Conservation (phyloP, 768 basidiomycete species). For the Nevesoporus exiguus region DNA sequence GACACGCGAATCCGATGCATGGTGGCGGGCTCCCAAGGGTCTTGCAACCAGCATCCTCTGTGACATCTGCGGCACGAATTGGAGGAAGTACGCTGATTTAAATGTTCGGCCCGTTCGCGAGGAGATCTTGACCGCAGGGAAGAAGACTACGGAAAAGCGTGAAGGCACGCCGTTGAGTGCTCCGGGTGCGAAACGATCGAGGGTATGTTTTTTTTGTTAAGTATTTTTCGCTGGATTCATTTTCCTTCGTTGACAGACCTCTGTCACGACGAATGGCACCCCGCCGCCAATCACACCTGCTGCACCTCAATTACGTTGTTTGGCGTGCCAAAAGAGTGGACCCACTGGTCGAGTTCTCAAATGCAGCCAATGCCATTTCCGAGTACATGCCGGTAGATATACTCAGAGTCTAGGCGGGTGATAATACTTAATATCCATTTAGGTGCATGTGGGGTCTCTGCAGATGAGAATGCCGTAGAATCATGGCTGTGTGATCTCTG, state of each 20-base stretch:
- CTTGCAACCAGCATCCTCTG: slow-evolving; percentile 77
- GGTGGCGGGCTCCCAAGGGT: slow-evolving; percentile 94
- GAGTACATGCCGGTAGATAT: slow-evolving; percentile 68
- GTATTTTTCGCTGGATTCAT: not conserved
- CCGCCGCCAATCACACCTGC: slow-evolving; percentile 57
- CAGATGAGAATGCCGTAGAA: slow-evolving; percentile 61
- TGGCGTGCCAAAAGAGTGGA: slow-evolving; percentile 71
- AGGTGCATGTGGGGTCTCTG: slow-evolving; percentile 69
- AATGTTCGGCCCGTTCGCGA: slow-evolving; percentile 72
- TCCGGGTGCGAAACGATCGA: slow-evolving; percentile 59
- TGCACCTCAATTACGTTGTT: slow-evolving; percentile 66
- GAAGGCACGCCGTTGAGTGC: slow-evolving; percentile 59
- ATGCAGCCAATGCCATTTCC: slow-evolving; percentile 77
- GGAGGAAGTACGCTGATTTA: slow-evolving; percentile 91
- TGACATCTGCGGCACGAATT: slow-evolving; percentile 81
- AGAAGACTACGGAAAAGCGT: slow-evolving; percentile 48
- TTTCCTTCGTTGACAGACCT: slow-evolving; percentile 16
- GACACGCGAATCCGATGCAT: slow-evolving; percentile 70
- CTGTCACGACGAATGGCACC: slow-evolving; percentile 47
- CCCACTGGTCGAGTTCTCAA: slow-evolving; percentile 74
- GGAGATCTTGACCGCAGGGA: slow-evolving; percentile 47
- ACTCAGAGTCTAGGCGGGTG: not conserved
- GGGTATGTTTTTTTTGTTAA: slow-evolving; percentile 36
- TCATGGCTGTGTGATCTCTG: slow-evolving; percentile 88
- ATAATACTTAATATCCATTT: slow-evolving; percentile 6